phyloP scores from a whole-genome alignment of 2,329 filamentous ascomycete genomes.

The Escovopsis sp. region DNA sequence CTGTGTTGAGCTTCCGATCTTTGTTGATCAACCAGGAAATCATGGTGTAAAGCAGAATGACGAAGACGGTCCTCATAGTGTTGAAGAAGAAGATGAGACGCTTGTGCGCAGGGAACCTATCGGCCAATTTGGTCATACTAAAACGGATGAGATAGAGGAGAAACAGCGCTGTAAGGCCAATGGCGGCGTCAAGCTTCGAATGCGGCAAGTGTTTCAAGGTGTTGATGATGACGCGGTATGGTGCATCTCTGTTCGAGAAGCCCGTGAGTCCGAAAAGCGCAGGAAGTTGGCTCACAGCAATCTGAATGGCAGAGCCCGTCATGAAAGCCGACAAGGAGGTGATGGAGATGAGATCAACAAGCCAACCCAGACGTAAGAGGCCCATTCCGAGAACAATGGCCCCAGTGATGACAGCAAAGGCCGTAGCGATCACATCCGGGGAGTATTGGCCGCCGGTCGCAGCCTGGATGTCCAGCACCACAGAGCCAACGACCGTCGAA shows the following conservation, averaged over 20 bases:
- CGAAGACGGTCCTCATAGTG: slow-evolving; percentile 78
- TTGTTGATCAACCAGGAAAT: slow-evolving; percentile 78
- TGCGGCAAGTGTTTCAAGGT: slow-evolving; percentile 56
- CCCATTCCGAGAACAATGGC: slow-evolving; percentile 66
- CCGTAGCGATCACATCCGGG: slow-evolving; percentile 57
- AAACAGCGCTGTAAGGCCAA: slow-evolving; percentile 70
- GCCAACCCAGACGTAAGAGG: slow-evolving; percentile 66
- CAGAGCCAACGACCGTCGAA: slow-evolving; percentile 76
- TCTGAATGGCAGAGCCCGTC: slow-evolving; percentile 88
- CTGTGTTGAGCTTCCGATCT: slow-evolving; percentile 44
- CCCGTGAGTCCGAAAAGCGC: slow-evolving; percentile 64
- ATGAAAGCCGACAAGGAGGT: slow-evolving; percentile 89
- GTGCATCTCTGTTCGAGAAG: slow-evolving; percentile 60
- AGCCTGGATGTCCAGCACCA: slow-evolving; percentile 50
- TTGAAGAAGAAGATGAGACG: slow-evolving; percentile 82
- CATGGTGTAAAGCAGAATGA: slow-evolving; percentile 83
- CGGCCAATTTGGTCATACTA: slow-evolving; percentile 49
- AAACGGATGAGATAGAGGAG: slow-evolving; percentile 65
- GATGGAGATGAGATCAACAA: slow-evolving; percentile 86
- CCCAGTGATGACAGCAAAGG: slow-evolving; percentile 64
- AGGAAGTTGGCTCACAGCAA: slow-evolving; percentile 71
- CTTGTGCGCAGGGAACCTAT: slow-evolving; percentile 51
- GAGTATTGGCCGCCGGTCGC: slow-evolving; percentile 39
- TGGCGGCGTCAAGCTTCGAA: slow-evolving; percentile 63
- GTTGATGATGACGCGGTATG: slow-evolving; percentile 74